Base-by-base conservation (phyloP, 805 yeast species). In the Barnettozyma sucrosica region DNA sequence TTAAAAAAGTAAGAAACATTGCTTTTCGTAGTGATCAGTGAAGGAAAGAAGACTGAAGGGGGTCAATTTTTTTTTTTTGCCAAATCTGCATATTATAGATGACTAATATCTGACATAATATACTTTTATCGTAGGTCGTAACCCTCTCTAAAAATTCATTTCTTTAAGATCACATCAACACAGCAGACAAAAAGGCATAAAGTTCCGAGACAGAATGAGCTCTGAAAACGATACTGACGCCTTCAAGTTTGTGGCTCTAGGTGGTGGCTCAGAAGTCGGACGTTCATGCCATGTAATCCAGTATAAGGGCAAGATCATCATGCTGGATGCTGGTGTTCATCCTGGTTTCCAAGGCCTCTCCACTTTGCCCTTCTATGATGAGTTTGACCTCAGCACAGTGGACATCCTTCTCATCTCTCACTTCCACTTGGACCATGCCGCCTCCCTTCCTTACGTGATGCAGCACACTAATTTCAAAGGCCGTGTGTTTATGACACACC, bases 201-300 rank as follows among this genome's bases (percentile, higher is more conserved):
- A 34, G 14, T 37, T 19, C 6, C 16, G 24, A 24, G 25, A 39
- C 8, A 36, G 5, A 21, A 43, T 43, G 46, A 21, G 38, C 23
- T 36, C 25, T 18, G 46, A 43, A 16, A 33, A 47, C 23, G 57
- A 54, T 34, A 37, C 54, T 30, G 70, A 68, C 28, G 56, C 69
- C 16, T 70, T 85, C 51, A 79, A 79, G 62, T 93, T 93, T 69
- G 79, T 86, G 51, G 90, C 96, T 21, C 75, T 93, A 7, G 99
- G 99, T 7, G 99, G 98, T n/a, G 95, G 98, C 53, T 88, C 85
- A 56, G 99, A 93, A 64, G 99, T 93, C 7, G 99, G 99, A 3
- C 70, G 99, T 50, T 88, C 97, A 30, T 92, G 98, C 62, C 99
- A 93, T 62, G 82, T 93, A 39, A 72, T 93, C 28, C 90, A 86